Evolutionary conservation across 208 protist genomes (phyloP).

Genomic region (Leishmania braziliensis): DNA sequence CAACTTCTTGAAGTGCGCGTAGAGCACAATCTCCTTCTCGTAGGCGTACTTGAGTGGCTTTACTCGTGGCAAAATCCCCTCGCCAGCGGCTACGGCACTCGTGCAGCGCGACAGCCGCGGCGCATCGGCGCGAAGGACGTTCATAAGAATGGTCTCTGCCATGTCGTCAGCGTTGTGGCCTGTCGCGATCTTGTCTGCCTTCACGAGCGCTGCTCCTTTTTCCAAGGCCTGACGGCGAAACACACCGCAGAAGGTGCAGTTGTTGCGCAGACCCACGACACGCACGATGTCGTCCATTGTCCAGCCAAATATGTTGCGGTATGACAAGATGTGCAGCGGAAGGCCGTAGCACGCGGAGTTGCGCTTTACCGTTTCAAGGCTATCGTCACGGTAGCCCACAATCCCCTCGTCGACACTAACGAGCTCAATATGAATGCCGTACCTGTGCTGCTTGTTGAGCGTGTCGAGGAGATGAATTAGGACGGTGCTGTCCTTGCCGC

Average conservation of each 20-base stretch:
- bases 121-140: constrained; percentile 94
- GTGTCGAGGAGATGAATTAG: constrained; percentile 94
- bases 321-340: constrained; percentile 95
- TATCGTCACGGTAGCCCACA: constrained; percentile 97
- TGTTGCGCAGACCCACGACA: constrained; percentile 92
- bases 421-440: constrained; percentile 93
- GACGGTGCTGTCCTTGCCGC: constrained; percentile 98
- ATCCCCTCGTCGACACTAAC: constrained; percentile 99
- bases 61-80: constrained; percentile 82
- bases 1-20: constrained; percentile 97
- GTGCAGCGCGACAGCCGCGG: constrained; percentile 93
- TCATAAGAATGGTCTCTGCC: constrained; percentile 98
- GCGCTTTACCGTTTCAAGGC: constrained; percentile 95
- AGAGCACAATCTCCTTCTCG: constrained; percentile 99
- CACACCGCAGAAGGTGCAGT: constrained; percentile 98
- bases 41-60: constrained; percentile 98
- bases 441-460: constrained; percentile 93
- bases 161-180: constrained; percentile 99
- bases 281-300: constrained; percentile 98
- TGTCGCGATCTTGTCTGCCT: constrained; percentile 94
- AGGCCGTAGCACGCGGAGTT: constrained; percentile 93
- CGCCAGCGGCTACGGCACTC: constrained; percentile 25
- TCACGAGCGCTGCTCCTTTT: constrained; percentile 87
- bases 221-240: constrained; percentile 97
- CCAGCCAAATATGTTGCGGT: constrained; percentile 96